A percentile compares a stretch with the other conserved stretches of the same genome.
Conservation (phyloP, 2,329 filamentous ascomycete genomes). For the Chaetomiaceae sp. region DNA sequence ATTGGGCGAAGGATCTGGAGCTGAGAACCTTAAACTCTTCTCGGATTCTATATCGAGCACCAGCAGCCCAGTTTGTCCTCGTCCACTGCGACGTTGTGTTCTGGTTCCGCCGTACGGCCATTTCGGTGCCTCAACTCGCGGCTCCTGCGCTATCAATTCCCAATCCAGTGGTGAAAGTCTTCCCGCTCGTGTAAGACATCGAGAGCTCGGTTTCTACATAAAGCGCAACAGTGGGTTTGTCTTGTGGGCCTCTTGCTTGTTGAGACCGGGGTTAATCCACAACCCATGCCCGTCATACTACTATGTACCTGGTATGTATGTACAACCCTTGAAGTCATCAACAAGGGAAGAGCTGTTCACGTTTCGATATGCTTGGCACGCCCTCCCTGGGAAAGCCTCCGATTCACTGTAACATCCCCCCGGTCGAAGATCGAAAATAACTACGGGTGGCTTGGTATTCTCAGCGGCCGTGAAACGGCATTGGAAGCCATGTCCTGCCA, state of each 20-base stretch:
- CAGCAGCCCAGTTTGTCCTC: background rate
- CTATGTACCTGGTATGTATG: too few relatives aligned
- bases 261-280: background rate
- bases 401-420: background rate
- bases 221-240: too few relatives aligned
- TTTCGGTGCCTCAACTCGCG: background rate
- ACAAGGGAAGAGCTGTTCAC: too few relatives aligned
- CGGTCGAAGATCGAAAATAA: slow-evolving; percentile 2
- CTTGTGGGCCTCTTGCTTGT: too few relatives aligned
- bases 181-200: background rate
- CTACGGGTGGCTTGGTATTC: background rate
- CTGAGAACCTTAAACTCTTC: background rate
- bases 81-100: background rate
- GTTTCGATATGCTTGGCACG: background rate
- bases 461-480: background rate
- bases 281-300: too few relatives aligned
- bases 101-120: background rate
- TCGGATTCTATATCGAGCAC: slow-evolving; percentile 7
- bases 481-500: background rate
- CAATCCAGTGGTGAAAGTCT: background rate
- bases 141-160: background rate
- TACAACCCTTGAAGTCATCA: too few relatives aligned
- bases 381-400: background rate
- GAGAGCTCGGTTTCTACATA: background rate
- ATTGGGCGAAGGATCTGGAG: background rate